phyloP scores from a whole-genome alignment of 2,329 filamentous ascomycete species.

The Nothophoma quercina region DNA sequence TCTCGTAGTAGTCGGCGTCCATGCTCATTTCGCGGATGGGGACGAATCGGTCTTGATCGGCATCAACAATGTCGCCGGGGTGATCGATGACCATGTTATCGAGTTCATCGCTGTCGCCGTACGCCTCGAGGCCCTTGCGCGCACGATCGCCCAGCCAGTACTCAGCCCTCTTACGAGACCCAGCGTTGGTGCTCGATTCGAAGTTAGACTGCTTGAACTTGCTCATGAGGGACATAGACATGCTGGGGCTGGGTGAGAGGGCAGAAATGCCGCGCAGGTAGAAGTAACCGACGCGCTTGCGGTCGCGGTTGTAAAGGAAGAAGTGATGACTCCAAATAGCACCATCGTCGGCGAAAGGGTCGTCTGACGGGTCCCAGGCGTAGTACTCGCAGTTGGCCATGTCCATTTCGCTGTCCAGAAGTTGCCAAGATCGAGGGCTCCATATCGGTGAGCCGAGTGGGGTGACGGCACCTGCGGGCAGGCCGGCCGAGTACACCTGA shows the following conservation, averaged over 20 bases:
- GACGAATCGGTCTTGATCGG: conserved; percentile 49
- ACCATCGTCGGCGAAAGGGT: conserved; percentile 90
- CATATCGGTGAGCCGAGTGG: conserved; percentile 68
- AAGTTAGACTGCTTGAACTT: conserved; percentile 54
- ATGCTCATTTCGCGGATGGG: conserved; percentile 41
- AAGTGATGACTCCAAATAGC: conserved; percentile 96
- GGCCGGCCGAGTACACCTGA: conserved; percentile 51
- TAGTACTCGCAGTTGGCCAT: conserved; percentile 89
- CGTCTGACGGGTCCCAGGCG: conserved; percentile 86
- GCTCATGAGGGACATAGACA: conserved; percentile 44
- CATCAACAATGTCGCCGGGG: conserved; percentile 49
- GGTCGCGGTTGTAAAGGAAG: conserved; percentile 94
- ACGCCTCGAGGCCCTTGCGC: conserved; percentile 54
- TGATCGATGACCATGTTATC: conserved; percentile 50
- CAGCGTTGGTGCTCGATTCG: conserved; percentile 59
- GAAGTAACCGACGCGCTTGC: conserved; percentile 92
- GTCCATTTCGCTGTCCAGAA: conserved; percentile 94
- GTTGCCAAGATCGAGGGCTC: conserved; percentile 89
- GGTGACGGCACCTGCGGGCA: conserved; percentile 57
- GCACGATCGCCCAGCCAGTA: conserved; percentile 84
- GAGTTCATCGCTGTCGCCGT: conserved; percentile 55
- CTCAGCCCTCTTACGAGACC: conserved; percentile 79
- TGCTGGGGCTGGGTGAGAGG: conserved; percentile 68
- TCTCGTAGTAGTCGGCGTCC: conserved; percentile 41
- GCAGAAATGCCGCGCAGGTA: conserved; percentile 89